Evolutionary conservation across 352 stramenopile genomes (phyloP).

Genomic region (Globisporangium megalacanthum): DNA sequence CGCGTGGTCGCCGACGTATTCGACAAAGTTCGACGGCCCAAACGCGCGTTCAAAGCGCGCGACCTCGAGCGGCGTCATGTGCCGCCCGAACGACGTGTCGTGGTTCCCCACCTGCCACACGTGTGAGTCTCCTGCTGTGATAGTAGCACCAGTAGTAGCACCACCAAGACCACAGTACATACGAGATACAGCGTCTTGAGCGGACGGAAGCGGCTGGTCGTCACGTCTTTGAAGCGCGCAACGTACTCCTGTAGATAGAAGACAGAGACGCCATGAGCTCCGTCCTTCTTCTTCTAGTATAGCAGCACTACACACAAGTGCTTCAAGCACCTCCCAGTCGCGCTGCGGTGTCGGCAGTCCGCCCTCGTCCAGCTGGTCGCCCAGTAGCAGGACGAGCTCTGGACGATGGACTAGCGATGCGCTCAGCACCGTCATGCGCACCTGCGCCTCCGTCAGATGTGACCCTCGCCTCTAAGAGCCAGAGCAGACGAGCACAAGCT

Average conservation of each 20-base stretch:
- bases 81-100: conserved; percentile 59
- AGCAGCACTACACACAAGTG: not conserved
- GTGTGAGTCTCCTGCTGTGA: too few species aligned
- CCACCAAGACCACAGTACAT: not conserved
- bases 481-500: not conserved
- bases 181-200: conserved; percentile 60
- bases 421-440: conserved; percentile 26
- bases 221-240: conserved; percentile 35
- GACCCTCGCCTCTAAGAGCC: not conserved
- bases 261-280: not conserved
- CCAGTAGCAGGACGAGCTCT: conserved; percentile 54
- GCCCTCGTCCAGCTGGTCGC: conserved; percentile 76
- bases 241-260: conserved; percentile 35
- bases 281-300: not conserved
- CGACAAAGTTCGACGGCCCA: conserved; percentile 43
- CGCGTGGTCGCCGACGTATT: conserved; percentile 39
- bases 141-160: not conserved
- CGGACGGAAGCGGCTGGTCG: conserved; percentile 31
- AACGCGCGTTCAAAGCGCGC: conserved; percentile 58
- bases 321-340: conserved; percentile 37
- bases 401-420: conserved; percentile 48
- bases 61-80: conserved; percentile 33
- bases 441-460: conserved; percentile 7
- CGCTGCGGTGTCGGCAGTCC: conserved; percentile 34
- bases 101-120: conserved; percentile 60